These are phyloP conservation scores for Aspergillus transmontanensis DNA, from an alignment of 2,329 filamentous ascomycete species.

Conservation along the genomic window DNA sequence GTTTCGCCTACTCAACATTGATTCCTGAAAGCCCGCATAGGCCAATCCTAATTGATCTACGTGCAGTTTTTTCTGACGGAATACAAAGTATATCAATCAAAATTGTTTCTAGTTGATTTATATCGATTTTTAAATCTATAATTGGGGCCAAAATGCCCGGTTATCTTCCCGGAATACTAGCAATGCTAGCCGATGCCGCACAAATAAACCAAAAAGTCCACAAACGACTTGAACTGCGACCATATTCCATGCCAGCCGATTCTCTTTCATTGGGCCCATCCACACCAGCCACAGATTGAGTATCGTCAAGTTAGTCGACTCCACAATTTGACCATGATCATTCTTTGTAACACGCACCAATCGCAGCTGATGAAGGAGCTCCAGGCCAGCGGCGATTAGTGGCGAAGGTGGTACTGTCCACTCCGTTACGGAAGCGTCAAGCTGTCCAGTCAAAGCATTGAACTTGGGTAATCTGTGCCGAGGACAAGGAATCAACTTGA, in stretches of 20 bases:
- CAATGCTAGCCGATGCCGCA: conserved; percentile 81
- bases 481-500: conserved; percentile 86
- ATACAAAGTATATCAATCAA: not conserved
- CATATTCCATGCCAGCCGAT: conserved; percentile 77
- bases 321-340: conserved; percentile 68
- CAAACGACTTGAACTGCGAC: conserved; percentile 74
- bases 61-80: not conserved
- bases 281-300: conserved; percentile 96
- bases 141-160: conserved; percentile 30
- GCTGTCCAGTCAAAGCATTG: conserved; percentile 78
- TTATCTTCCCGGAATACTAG: conserved; percentile 93
- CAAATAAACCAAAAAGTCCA: conserved; percentile 81
- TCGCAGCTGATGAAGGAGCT: conserved; percentile 67
- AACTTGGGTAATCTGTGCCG: conserved; percentile 88
- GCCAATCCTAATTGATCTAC: not conserved
- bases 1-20: not conserved
- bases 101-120: not conserved
- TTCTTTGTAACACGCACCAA: conserved; percentile 71
- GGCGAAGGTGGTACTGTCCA: conserved; percentile 73
- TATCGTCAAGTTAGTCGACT: conserved; percentile 88
- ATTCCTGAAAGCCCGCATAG: not conserved
- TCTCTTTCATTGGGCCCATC: conserved; percentile 88
- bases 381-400: conserved; percentile 64
- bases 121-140: not conserved
- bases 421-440: conserved; percentile 82